Evolutionary conservation across 164 flowering plant species (phyloP), one percentile per base, ranked within the genome.

Genomic region (Akebia trifoliata): DNA sequence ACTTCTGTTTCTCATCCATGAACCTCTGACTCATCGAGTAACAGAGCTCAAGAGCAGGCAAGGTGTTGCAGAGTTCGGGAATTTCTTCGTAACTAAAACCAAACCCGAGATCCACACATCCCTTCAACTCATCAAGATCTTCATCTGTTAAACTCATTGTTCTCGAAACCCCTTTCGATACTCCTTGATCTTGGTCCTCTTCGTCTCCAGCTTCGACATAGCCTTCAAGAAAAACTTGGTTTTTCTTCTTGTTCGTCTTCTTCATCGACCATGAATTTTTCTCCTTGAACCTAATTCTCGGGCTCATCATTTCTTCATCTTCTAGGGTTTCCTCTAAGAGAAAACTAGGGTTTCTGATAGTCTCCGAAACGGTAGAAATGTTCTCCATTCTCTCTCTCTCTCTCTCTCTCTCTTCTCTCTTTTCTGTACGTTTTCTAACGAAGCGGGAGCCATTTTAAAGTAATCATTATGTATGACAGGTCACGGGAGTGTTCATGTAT

Each of bases 31-130:
- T 75, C 86, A 86, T 83, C 0, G 97, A 90, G 66, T 90, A 90
- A 55, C 97, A 90, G 15, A 90, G 81, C 71, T 90, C 97, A 17
- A 90, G 81, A 49, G 97, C 97, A 10, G 97, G 97, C 65, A 61
- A 43, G 2, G 64, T 61, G 15, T 61, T 61, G 38, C 64, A 61
- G 15, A 61, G 64, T 21, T 86, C 97, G 0, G 97, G 97, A 40
- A 90, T 90, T 67, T 87, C 97, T 6, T 86, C 87, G 63, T 86
- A 90, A 59, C 77, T 80, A 61, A 90, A 90, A 6, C 89, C 89
- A 71, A 90, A 90, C 5, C 97, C 95, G 8, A 90, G 80, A 78
- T 90, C 97, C 58, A 86, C 47, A 58, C 95, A 90, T 6, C 95
- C 97, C 50, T 84, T 90, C 5, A 86, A 66, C 63, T 86, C 93